phyloP scores from a whole-genome alignment of 495 filamentous ascomycete genomes.

The Xylona heveae region DNA sequence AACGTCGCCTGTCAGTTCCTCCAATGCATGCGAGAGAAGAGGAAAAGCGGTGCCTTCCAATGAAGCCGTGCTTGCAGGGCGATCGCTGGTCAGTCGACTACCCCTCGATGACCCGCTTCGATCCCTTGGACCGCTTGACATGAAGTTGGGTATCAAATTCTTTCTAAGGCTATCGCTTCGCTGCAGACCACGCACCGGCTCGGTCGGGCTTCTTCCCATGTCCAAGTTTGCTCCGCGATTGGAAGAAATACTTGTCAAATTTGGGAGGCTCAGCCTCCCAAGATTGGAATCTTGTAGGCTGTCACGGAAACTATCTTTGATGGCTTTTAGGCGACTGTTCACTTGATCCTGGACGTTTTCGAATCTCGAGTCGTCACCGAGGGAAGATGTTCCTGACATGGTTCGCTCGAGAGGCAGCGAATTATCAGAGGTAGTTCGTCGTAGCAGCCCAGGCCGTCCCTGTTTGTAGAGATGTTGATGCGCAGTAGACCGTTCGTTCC shows the following conservation, averaged over 20 bases:
- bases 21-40: conserved; percentile 40
- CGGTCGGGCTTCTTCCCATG: too few relatives aligned
- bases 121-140: too few relatives aligned
- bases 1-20: conserved; percentile 58
- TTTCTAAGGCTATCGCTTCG: too few relatives aligned
- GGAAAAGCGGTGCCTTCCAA: conserved; percentile 22
- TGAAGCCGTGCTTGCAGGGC: too few relatives aligned
- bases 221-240: too few relatives aligned
- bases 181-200: too few relatives aligned
- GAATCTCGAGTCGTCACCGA: conserved; percentile 75
- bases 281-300: conserved; percentile 65
- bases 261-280: conserved; percentile 39
- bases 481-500: too few relatives aligned
- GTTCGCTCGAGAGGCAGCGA: conserved; percentile 19
- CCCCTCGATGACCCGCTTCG: too few relatives aligned
- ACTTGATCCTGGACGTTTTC: conserved; percentile 55
- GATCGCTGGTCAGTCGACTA: conserved; percentile 12
- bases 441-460: background rate
- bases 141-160: too few relatives aligned
- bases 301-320: conserved; percentile 70
- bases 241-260: too few relatives aligned
- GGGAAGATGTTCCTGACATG: conserved; percentile 55
- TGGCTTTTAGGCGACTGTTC: conserved; percentile 78
- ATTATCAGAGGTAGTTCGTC: conserved; percentile 2
- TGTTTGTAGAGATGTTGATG: background rate